These are phyloP conservation scores for Fragaria iinumae DNA, from an alignment of 306 rosid species.

Conservation along the genomic window DNA sequence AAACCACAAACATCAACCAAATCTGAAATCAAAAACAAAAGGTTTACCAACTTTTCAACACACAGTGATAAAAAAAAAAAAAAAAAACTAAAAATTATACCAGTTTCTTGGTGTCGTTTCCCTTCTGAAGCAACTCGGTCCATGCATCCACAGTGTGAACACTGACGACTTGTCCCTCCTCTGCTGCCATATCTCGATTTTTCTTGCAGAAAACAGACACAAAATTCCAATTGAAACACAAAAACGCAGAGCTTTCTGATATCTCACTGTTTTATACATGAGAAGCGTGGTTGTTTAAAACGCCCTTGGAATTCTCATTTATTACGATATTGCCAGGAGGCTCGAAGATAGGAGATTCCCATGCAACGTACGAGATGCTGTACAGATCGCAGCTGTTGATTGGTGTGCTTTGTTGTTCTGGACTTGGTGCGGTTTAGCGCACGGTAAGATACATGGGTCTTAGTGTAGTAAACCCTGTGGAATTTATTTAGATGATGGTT, in stretches of 20 bases:
- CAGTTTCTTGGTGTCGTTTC: constrained; percentile 61
- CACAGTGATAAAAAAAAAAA: neutral
- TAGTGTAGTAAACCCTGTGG: neutral
- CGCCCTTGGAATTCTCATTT: neutral
- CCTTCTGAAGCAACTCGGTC: constrained; percentile 57
- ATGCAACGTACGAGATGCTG: constrained; percentile 17
- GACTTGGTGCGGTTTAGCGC: neutral
- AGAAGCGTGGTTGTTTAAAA: neutral
- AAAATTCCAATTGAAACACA: neutral
- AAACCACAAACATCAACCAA: neutral
- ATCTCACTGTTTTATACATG: constrained; percentile 19
- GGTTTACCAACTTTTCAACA: neutral
- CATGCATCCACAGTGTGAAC: constrained; percentile 66
- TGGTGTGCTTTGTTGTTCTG: neutral
- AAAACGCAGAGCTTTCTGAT: neutral
- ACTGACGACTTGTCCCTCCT: constrained; percentile 68
- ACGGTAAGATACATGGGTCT: neutral
- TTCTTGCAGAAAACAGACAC: constrained; percentile 8
- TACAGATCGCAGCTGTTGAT: neutral
- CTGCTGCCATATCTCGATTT: constrained; percentile 40
- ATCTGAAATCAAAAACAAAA: neutral
- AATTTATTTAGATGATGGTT: no score
- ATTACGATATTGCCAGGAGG: constrained; percentile 41
- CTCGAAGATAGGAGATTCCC: constrained; percentile 8
- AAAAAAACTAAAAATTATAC: constrained; percentile 21